Percentiles rank a stretch among this genome's conserved stretches.
Evolutionary conservation across 176 grass and related monocot species (phyloP).

Genomic region (Musa acuminata): DNA sequence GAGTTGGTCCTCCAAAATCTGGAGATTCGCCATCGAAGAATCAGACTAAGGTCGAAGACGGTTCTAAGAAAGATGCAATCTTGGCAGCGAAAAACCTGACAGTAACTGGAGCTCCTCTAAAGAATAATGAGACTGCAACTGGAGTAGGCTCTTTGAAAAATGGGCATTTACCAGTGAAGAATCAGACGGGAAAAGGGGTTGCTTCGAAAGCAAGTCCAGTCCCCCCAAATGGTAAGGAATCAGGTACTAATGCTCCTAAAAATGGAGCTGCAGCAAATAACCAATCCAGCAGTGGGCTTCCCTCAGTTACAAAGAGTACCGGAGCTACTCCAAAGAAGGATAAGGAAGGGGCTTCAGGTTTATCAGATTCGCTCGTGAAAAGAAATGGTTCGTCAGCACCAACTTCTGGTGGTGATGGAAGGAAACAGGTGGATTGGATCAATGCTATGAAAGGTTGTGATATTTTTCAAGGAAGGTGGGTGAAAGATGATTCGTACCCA

Average conservation of each 20-base stretch:
- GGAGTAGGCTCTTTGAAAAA: slow-evolving; percentile 7
- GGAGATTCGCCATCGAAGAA: too few relatives aligned
- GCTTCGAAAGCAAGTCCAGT: neutral
- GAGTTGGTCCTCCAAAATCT: too few relatives aligned
- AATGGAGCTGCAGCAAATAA: neutral
- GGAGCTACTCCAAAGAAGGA: neutral
- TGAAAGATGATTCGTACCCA: slow-evolving; percentile 77
- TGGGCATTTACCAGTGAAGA: neutral
- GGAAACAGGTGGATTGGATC: slow-evolving; percentile 39
- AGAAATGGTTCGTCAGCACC: neutral
- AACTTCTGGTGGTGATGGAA: slow-evolving; percentile 3
- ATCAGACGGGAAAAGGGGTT: neutral
- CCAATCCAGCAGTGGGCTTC: neutral
- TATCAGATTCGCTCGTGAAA: neutral
- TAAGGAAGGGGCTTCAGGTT: slow-evolving; percentile 3
- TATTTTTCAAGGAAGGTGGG: slow-evolving; percentile 79
- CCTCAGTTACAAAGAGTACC: neutral
- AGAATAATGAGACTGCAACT: slow-evolving; percentile 2
- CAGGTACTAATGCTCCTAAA: neutral
- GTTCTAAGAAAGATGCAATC: slow-evolving; percentile 1
- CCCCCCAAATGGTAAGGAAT: too few relatives aligned
- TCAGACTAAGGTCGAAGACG: slow-evolving; percentile 6
- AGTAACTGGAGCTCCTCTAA: neutral
- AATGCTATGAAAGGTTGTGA: slow-evolving; percentile 61
- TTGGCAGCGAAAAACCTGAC: neutral